These are phyloP conservation scores for Pezicula radicicola DNA, from an alignment of 2,329 filamentous ascomycete genomes.

Conservation along the genomic window DNA sequence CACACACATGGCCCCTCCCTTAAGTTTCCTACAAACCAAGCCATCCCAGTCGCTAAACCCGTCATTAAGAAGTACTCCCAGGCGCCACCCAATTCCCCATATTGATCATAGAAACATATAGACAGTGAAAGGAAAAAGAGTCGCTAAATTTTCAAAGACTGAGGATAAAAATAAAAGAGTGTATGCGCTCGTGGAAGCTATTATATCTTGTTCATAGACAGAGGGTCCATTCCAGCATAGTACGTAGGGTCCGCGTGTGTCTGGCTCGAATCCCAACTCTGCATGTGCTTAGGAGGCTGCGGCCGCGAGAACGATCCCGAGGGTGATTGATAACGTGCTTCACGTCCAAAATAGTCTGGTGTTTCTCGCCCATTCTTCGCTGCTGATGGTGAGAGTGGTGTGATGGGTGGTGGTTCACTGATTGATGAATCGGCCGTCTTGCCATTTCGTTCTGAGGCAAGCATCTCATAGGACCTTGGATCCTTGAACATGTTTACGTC, in stretches of 20 bases:
- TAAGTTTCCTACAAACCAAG: no score
- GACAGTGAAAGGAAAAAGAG: not conserved
- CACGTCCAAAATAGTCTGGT: constrained; percentile 36
- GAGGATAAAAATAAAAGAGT: constrained; percentile 4
- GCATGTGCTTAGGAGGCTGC: constrained; percentile 30
- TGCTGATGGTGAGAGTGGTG: constrained; percentile 20
- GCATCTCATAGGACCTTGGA: constrained; percentile 77
- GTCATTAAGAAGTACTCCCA: not conserved
- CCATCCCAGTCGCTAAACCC: not conserved
- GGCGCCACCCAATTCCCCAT: not conserved
- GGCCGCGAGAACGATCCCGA: constrained; percentile 45
- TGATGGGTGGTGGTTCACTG: constrained; percentile 13
- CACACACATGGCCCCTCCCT: not conserved
- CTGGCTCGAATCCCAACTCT: constrained; percentile 19
- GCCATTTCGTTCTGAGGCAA: constrained; percentile 40
- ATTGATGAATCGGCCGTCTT: constrained; percentile 25
- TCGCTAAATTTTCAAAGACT: not conserved
- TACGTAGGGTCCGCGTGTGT: constrained; percentile 18
- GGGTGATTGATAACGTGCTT: constrained; percentile 43
- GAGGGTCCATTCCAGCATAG: constrained; percentile 22
- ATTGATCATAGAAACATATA: not conserved
- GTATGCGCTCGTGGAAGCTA: constrained; percentile 1
- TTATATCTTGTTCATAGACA: constrained; percentile 27
- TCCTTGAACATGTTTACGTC: constrained; percentile 66
- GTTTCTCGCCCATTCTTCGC: constrained; percentile 25